phyloP scores from a whole-genome alignment of 2,329 filamentous ascomycete species.

The Colletotrichum caudatum region DNA sequence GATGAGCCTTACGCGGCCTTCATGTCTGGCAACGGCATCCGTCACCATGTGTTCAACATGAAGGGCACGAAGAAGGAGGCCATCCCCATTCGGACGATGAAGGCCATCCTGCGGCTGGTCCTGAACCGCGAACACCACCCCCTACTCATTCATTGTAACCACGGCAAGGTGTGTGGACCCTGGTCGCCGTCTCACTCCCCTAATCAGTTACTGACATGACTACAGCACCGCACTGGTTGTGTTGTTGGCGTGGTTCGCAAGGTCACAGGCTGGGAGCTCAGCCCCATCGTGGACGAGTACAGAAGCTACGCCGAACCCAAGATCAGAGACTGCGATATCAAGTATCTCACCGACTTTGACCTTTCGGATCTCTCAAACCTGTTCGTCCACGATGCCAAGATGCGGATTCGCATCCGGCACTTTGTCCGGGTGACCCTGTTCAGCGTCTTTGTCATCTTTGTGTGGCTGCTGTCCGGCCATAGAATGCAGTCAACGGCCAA shows the following conservation, averaged over 20 bases:
- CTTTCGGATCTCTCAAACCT: conserved; percentile 54
- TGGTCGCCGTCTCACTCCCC: too few species aligned
- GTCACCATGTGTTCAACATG: conserved; percentile 81
- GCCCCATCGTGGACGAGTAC: conserved; percentile 79
- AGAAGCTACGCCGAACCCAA: conserved; percentile 72
- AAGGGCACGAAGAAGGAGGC: conserved; percentile 87
- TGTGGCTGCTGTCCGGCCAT: conserved; percentile 58
- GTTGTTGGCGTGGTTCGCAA: conserved; percentile 85
- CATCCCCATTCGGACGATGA: conserved; percentile 76
- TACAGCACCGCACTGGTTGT: conserved; percentile 86
- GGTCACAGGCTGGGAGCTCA: conserved; percentile 74
- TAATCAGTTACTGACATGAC: conserved; percentile 22
- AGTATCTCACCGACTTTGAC: conserved; percentile 67
- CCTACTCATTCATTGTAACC: conserved; percentile 91
- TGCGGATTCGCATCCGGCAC: conserved; percentile 48
- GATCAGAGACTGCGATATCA: conserved; percentile 69
- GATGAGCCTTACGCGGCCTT: conserved; percentile 69
- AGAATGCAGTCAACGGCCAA: conserved; percentile 45
- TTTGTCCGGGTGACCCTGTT: conserved; percentile 60
- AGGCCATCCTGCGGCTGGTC: conserved; percentile 76
- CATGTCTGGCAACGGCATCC: conserved; percentile 74
- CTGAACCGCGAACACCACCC: conserved; percentile 82
- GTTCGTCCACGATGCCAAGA: conserved; percentile 47
- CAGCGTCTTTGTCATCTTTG: conserved; percentile 54
- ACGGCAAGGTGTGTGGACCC: conserved; percentile 73